phyloP scores from a whole-genome alignment of 1,284 basidiomycete genomes.

The Cerrena zonata region DNA sequence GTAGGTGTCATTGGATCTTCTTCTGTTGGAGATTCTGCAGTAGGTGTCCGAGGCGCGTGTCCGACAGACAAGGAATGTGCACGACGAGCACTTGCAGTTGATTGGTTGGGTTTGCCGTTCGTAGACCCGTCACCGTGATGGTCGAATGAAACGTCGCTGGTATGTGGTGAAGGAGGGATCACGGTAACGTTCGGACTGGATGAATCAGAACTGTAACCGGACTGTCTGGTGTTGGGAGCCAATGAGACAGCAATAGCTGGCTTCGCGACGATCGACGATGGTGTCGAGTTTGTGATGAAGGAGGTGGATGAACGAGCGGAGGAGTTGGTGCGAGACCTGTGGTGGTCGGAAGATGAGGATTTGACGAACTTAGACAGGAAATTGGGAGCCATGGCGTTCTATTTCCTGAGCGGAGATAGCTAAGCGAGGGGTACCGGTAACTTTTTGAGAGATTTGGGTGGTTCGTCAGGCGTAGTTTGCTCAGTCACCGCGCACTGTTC shows the following conservation, averaged over 20 bases:
- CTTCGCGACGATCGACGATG: not conserved
- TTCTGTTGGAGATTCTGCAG: constrained; percentile 14
- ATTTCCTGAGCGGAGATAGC: not conserved
- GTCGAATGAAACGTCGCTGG: constrained; percentile 23
- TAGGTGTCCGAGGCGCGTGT: constrained; percentile 6
- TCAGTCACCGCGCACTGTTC: no score
- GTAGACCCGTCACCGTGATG: constrained; percentile 11
- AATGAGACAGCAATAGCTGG: constrained; percentile 14
- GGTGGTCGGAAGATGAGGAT: constrained; percentile 9
- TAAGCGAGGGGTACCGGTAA: no score
- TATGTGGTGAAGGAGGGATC: constrained; percentile 50
- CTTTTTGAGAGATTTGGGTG: no score
- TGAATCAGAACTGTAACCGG: constrained; percentile 23
- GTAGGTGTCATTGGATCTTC: constrained; percentile 30
- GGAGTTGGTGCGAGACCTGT: constrained; percentile 19
- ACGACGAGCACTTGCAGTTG: constrained; percentile 9
- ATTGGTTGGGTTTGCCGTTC: constrained; percentile 9
- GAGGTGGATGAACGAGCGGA: constrained; percentile 11
- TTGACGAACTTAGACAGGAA: constrained; percentile 36
- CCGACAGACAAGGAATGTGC: constrained; percentile 15
- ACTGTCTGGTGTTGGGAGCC: constrained; percentile 8
- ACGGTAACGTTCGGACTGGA: constrained; percentile 46
- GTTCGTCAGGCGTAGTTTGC: no score
- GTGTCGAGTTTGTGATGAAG: constrained; percentile 9
- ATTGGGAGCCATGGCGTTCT: constrained; percentile 27